Evolutionary conservation across 1,284 basidiomycete species (phyloP), one percentile per base, ranked within the genome.

Genomic region (Cutaneotrichosporon arboriforme): DNA sequence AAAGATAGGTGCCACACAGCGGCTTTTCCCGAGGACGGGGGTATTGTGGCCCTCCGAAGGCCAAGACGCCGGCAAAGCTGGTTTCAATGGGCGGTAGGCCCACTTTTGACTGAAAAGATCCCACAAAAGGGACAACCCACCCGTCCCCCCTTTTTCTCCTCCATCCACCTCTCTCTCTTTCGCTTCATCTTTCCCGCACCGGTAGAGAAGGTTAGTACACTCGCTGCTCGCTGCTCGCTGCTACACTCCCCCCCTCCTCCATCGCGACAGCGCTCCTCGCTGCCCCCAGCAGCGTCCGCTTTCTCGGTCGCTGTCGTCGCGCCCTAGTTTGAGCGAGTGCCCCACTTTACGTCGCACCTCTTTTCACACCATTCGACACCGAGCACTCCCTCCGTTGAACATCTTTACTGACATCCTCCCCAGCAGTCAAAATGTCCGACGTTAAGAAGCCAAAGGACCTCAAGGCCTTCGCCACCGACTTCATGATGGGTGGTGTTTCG

Each of bases 401-500:
- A 31, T 7, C 26, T 10, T 17, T 15, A 37, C 48, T 51, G 22
- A 50, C 49, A 22, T 31, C 26, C 26, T 10, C 46, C 14, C 3
- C 41, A 52, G 49, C 46, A 58, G 51, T 58, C 37, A 46, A 52
- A 66, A 70, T 72, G 70, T 55, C 67, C 47, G 66, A 69, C 46
- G 51, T 60, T 49, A 71, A 71, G 62, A 76, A 76, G 68, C 72
- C 72, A 56, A 76, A 76, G 67, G 74, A 76, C 62, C 62, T 66
- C 60, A 70, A 73, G 68, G 68, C 74, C 51, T 76, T 76, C 69
- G 56, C 67, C 59, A 74, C 68, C 63, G 72, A 75, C 60, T 75
- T 75, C 71, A 64, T 75, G 58, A 75, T 75, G 73, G 73, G 73
- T 60, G 73, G 73, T 73, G 73, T 75, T 47, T 74, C 73, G 44